Conservation (phyloP, 305 asterid species). For the Ruellia speciosa region DNA sequence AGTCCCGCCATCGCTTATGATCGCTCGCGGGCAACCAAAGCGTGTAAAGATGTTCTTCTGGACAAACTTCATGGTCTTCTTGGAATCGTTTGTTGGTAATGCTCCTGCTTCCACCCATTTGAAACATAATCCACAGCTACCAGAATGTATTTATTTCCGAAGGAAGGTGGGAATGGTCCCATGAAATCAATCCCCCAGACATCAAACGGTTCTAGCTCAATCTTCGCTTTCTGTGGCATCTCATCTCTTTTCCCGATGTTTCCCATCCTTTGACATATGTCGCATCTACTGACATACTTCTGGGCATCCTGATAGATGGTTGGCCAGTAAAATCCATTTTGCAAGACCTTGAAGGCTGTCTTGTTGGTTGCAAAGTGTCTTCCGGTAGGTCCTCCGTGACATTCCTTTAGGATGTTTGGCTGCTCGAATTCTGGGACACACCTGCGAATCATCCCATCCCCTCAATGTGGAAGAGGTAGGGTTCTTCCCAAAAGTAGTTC, state of each 20-base stretch:
- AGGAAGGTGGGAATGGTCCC: too few species aligned
- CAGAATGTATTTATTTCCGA: background rate
- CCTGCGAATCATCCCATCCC: too few species aligned
- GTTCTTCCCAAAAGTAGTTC: too few species aligned
- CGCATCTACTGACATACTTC: background rate
- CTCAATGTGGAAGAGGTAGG: too few species aligned
- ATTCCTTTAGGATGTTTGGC: background rate
- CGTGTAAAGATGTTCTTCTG: background rate
- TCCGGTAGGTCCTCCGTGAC: too few species aligned
- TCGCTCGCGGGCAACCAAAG: background rate
- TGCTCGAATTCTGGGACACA: background rate
- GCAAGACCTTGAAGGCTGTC: too few species aligned
- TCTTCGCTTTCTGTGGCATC: background rate
- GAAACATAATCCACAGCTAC: background rate
- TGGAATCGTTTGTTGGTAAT: background rate
- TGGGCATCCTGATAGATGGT: background rate
- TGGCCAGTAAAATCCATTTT: too few species aligned
- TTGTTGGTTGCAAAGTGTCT: too few species aligned
- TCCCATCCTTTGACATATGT: background rate
- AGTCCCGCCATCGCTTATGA: background rate
- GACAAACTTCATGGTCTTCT: background rate
- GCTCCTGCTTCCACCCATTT: background rate
- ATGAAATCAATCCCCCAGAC: slow-evolving; percentile 2
- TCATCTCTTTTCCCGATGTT: background rate
- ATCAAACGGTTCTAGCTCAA: background rate